Conservation (phyloP, 2,329 filamentous ascomycete genomes). For the Scedosporium dehoogii region DNA sequence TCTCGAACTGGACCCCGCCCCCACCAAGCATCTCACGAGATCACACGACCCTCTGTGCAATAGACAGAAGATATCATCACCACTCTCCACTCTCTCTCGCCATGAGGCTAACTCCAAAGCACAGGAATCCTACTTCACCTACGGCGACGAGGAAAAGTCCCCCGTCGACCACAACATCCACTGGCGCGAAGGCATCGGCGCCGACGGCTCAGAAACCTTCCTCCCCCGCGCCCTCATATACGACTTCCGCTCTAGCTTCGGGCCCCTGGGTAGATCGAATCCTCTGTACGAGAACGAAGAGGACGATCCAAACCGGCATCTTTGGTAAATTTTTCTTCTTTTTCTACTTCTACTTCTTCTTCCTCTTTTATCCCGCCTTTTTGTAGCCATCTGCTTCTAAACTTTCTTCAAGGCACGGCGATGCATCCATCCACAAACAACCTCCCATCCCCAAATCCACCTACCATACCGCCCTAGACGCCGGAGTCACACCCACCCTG, state of each 20-base stretch:
- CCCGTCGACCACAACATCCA: slow-evolving; percentile 54
- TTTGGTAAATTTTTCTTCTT: neutral
- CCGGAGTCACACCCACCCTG: slow-evolving; percentile 54
- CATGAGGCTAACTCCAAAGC: neutral
- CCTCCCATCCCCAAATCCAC: slow-evolving; percentile 56
- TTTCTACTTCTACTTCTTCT: too few species aligned
- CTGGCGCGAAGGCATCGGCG: slow-evolving; percentile 73
- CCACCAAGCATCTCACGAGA: neutral
- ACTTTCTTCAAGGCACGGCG: slow-evolving; percentile 46
- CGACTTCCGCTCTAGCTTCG: slow-evolving; percentile 89
- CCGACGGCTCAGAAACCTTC: slow-evolving; percentile 81
- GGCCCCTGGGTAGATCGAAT: slow-evolving; percentile 77
- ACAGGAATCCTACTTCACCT: slow-evolving; percentile 96
- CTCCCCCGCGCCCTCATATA: slow-evolving; percentile 89
- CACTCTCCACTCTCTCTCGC: too few species aligned
- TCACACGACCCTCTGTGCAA: neutral
- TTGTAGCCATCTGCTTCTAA: neutral
- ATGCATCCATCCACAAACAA: slow-evolving; percentile 58
- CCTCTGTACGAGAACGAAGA: slow-evolving; percentile 61
- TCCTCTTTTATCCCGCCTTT: too few species aligned
- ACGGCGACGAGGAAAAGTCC: slow-evolving; percentile 38
- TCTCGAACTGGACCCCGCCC: neutral
- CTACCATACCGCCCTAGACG: slow-evolving; percentile 73
- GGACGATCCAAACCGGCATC: slow-evolving; percentile 7
- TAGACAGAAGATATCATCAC: neutral